phyloP scores from a whole-genome alignment of 2,329 filamentous ascomycete genomes.

The Sporothrix inflata region DNA sequence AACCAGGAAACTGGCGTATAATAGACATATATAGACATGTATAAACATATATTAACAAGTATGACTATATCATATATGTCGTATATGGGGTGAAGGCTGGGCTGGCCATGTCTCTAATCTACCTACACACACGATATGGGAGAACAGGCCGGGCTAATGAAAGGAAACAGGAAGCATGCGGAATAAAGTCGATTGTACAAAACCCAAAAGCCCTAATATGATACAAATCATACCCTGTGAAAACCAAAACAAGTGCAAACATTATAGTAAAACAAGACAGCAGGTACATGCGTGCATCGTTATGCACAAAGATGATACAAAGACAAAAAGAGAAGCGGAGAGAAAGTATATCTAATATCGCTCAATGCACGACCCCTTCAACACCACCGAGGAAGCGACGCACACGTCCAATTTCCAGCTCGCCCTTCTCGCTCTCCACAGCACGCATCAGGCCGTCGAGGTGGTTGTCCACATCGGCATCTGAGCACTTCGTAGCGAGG shows the following conservation, averaged over 20 bases:
- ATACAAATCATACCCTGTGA: background rate
- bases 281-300: background rate
- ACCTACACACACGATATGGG: no score
- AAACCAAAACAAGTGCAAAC: background rate
- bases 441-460: conserved; percentile 81
- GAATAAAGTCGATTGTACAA: background rate
- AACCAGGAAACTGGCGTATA: no score
- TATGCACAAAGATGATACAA: background rate
- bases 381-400: conserved; percentile 79
- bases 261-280: background rate
- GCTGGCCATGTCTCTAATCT: no score
- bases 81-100: no score
- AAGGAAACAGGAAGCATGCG: no score
- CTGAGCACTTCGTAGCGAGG: conserved; percentile 79
- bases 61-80: no score
- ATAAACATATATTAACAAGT: no score
- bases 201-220: no score
- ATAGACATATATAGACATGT: no score
- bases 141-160: no score
- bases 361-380: conserved; percentile 55
- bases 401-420: conserved; percentile 75
- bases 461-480: conserved; percentile 77
- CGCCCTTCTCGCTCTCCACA: conserved; percentile 82
- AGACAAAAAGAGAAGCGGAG: background rate
- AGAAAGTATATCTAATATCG: background rate